Percentiles rank a stretch among this genome's conserved stretches.
These are phyloP conservation scores for Pythium phragmitis DNA, from an alignment of 352 stramenopile genomes.

Conservation along the genomic window DNA sequence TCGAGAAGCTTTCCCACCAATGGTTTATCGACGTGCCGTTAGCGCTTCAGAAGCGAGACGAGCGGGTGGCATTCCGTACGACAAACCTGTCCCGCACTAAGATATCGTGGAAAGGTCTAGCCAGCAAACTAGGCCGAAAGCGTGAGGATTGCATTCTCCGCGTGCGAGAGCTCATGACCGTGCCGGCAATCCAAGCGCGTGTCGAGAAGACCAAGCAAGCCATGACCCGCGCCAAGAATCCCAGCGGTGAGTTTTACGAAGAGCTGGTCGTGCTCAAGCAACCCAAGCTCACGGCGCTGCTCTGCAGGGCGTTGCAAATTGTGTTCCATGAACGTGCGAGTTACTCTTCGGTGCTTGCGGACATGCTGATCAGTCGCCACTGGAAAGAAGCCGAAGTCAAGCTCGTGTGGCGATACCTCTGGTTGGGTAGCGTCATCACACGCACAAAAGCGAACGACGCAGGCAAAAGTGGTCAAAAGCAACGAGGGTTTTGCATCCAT, in stretches of 20 bases:
- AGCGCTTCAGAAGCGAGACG: slow-evolving; percentile 59
- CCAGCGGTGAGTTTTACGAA: slow-evolving; percentile 66
- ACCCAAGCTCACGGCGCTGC: slow-evolving; percentile 60
- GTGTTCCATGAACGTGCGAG: slow-evolving; percentile 71
- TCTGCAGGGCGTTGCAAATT: slow-evolving; percentile 77
- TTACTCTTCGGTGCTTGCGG: slow-evolving; percentile 71
- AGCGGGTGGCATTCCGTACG: slow-evolving; percentile 67
- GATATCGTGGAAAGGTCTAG: slow-evolving; percentile 75
- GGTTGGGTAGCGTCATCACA: slow-evolving; percentile 72
- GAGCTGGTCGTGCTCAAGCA: slow-evolving; percentile 51
- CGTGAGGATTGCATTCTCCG: slow-evolving; percentile 67
- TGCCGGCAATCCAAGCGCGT: slow-evolving; percentile 60
- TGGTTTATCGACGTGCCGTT: slow-evolving; percentile 82
- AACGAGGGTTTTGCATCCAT: slow-evolving; percentile 70
- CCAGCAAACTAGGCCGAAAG: slow-evolving; percentile 56
- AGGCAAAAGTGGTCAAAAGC: slow-evolving; percentile 46
- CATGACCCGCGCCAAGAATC: slow-evolving; percentile 73
- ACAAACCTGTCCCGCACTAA: slow-evolving; percentile 49
- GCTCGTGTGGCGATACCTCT: slow-evolving; percentile 84
- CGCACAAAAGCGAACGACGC: slow-evolving; percentile 43
- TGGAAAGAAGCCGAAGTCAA: slow-evolving; percentile 80
- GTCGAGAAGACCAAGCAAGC: slow-evolving; percentile 57
- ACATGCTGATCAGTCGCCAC: slow-evolving; percentile 61
- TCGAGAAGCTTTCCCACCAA: slow-evolving; percentile 65
- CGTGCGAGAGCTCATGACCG: slow-evolving; percentile 60